Evolutionary conservation across 257 asterid genomes (phyloP), one percentile per base, ranked within the genome.

Genomic region (Solanum pennellii): DNA sequence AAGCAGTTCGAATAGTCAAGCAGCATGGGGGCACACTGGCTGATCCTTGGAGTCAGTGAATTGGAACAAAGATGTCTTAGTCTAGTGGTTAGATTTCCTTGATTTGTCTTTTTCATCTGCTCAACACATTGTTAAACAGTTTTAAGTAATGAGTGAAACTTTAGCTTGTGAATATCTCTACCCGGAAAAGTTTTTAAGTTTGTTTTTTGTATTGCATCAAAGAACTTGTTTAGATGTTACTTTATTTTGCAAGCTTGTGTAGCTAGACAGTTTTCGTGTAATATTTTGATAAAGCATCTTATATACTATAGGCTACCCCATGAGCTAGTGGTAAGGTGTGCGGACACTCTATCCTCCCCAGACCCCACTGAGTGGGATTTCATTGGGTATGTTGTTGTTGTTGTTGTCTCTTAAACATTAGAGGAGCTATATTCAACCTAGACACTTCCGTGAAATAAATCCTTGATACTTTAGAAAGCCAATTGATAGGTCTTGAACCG

Each of bases 11-110:
- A 85, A 94, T 95, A 82, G 92, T 97, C 92, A 93, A 93, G 90
- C 82, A 89, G 84, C 96, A 94, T 39, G 98, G 98, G 42, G 99
- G 91, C 37, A 87, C 82, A 80, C 91, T 97, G 6, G 96, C 97
- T n/a, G 91, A 91, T 80, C 91, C 93, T 16, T 75, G 85, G 69
- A 80, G 44, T 80, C 29, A 5, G 68, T 80, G 68, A 80, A 73
- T 74, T 29, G 44, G 85, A 80, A 25, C 16, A 16, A 80, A 47
- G 44, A 49, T 29, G 68, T 47, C 85, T 29, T 29, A 29, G 18
- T 31, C 39, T 80, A 18, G 85, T 16, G 69, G 85, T 47, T 80
- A 80, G 68, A 80, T 10, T 77, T 29, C 23, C 85, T 49, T 80
- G 20, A 80, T 45, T 8, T 16, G 42, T 80, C 69, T 29, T 80